A percentile compares a stretch with the other conserved stretches of the same genome.
Evolutionary conservation across 371 early-diverging fungal species (phyloP).

Genomic region (Umbelopsis sp.): DNA sequence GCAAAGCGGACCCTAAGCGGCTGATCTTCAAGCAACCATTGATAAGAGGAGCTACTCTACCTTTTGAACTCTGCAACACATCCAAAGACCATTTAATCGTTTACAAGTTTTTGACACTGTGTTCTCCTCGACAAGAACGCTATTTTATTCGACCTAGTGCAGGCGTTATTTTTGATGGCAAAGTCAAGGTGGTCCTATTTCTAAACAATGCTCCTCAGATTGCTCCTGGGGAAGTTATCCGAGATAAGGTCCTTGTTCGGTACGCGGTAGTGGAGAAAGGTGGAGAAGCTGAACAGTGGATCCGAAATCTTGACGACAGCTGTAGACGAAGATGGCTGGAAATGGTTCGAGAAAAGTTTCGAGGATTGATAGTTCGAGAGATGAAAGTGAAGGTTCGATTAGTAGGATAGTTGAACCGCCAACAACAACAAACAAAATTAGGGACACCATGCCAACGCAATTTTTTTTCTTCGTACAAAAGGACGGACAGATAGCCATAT

Average conservation of each 20-base stretch:
- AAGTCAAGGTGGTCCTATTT: constrained; percentile 40
- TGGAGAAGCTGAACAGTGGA: constrained; percentile 41
- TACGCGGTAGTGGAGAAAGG: constrained; percentile 48
- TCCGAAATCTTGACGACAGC: constrained; percentile 30
- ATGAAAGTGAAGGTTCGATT: constrained; percentile 49
- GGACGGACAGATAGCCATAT: neutral
- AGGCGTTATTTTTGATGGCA: constrained; percentile 34
- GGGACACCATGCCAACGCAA: neutral
- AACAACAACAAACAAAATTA: too few relatives aligned
- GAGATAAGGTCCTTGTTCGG: constrained; percentile 46
- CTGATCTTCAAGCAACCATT: constrained; percentile 7
- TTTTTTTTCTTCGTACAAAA: neutral
- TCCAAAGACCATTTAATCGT: constrained; percentile 40
- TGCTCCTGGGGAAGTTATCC: constrained; percentile 26
- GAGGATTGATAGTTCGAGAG: constrained; percentile 44
- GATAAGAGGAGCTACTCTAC: neutral
- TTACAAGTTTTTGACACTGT: constrained; percentile 46
- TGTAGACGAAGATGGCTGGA: constrained; percentile 50
- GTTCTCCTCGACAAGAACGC: constrained; percentile 29
- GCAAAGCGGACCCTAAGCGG: neutral
- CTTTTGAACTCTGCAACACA: constrained; percentile 11
- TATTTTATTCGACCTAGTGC: constrained; percentile 53
- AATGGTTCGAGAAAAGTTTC: constrained; percentile 48
- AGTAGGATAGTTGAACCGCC: neutral
- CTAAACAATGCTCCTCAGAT: constrained; percentile 41